phyloP scores from a whole-genome alignment of 305 asterid genomes.

The Euphrasia arctica region DNA sequence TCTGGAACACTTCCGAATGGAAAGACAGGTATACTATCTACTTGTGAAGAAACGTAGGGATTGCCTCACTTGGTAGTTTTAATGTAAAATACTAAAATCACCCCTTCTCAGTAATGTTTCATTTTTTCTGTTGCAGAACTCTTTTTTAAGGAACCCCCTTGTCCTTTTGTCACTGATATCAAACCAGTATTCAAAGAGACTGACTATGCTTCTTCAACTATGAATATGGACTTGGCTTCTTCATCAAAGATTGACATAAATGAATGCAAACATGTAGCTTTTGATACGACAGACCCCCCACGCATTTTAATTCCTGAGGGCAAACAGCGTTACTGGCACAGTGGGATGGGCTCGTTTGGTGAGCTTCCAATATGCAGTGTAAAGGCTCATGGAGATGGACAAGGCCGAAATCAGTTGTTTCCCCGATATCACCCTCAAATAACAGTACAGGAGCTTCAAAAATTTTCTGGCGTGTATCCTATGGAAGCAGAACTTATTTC shows the following conservation, averaged over 20 bases:
- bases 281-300: constrained; percentile 30
- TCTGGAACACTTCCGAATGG: constrained; percentile 47
- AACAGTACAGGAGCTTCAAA: constrained; percentile 62
- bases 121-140: constrained; percentile 46
- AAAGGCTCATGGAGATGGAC: constrained; percentile 49
- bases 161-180: constrained; percentile 36
- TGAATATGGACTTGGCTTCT: constrained; percentile 36
- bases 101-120: constrained; percentile 19
- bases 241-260: constrained; percentile 45
- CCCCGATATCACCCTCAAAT: constrained; percentile 70
- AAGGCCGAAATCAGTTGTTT: constrained; percentile 58
- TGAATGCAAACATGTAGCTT: constrained; percentile 38
- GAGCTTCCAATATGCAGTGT: constrained; percentile 48
- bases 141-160: constrained; percentile 43
- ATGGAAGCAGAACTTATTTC: constrained; percentile 21
- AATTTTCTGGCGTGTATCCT: constrained; percentile 82
- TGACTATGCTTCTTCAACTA: constrained; percentile 43
- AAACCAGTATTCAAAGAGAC: constrained; percentile 38
- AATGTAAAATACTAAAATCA: not conserved
- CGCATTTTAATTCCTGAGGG: constrained; percentile 35
- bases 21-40: constrained; percentile 45
- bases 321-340: constrained; percentile 40
- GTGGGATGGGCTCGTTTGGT: constrained; percentile 39
- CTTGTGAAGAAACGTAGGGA: constrained; percentile 6
- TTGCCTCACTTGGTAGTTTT: constrained; percentile 18